Evolutionary conservation across 345 rosid genomes (phyloP).

Genomic region (Pistacia vera): DNA sequence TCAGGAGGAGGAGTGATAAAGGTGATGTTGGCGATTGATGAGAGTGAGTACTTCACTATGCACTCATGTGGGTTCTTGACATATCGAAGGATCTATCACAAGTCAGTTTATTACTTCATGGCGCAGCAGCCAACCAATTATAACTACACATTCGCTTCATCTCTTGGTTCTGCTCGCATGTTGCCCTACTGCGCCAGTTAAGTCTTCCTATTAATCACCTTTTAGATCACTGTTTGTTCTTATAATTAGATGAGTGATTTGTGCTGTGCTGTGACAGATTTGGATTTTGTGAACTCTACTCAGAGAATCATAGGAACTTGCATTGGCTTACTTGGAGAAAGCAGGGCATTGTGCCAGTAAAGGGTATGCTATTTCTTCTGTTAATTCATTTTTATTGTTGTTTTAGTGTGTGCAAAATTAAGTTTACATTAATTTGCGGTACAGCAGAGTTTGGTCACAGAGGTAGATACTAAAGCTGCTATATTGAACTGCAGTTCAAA

Average conservation of each 20-base stretch:
- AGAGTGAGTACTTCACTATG: conserved; percentile 50
- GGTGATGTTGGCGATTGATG: conserved; percentile 55
- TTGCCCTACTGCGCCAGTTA: conserved; percentile 38
- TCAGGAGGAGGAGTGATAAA: conserved; percentile 25
- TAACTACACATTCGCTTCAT: conserved; percentile 25
- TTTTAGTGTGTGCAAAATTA: not conserved
- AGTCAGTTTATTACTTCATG: conserved; percentile 39
- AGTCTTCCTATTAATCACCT: not conserved
- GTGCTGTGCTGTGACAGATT: conserved; percentile 24
- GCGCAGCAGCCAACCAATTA: conserved; percentile 39
- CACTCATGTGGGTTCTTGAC: conserved; percentile 53
- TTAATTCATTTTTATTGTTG: too few relatives aligned
- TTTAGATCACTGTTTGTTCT: not conserved
- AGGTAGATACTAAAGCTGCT: conserved; percentile 52
- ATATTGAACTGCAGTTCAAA: conserved; percentile 63
- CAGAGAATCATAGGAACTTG: conserved; percentile 27
- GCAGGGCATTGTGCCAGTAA: conserved; percentile 34
- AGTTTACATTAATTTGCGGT: conserved; percentile 15
- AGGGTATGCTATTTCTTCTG: conserved; percentile 22
- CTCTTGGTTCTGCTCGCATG: conserved; percentile 43
- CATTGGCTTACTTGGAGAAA: conserved; percentile 33
- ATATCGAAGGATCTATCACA: conserved; percentile 33
- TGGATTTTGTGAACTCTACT: conserved; percentile 14
- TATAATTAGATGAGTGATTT: not conserved
- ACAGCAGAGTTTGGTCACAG: conserved; percentile 46